Percentiles rank a stretch among this genome's conserved stretches.
Evolutionary conservation across 129 eudicot species (phyloP).

Genomic region (Smallanthus sonchifolius): DNA sequence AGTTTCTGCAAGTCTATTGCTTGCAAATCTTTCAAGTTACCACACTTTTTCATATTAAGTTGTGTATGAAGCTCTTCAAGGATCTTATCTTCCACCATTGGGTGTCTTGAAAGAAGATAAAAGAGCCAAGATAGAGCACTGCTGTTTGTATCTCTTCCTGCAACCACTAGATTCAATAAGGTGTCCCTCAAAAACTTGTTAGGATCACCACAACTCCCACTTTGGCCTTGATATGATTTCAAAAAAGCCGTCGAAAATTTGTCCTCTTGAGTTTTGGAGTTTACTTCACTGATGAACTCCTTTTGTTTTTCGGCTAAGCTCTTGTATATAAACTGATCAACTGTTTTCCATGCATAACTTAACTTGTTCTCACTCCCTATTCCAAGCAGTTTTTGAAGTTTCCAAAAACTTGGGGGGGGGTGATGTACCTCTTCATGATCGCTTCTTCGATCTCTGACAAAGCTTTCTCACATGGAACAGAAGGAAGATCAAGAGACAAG

Average conservation of each 20-base stretch:
- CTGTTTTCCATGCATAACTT: conserved; percentile 13
- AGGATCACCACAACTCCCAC: neutral
- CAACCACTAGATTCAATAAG: conserved; percentile 24
- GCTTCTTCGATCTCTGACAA: conserved; percentile 29
- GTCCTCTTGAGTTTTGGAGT: neutral
- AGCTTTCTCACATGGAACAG: conserved; percentile 32
- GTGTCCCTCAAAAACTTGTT: conserved; percentile 19
- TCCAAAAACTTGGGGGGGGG: conserved; percentile 37
- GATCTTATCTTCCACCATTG: conserved; percentile 23
- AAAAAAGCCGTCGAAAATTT: neutral
- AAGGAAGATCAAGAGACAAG: conserved; percentile 28
- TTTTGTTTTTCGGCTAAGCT: conserved; percentile 15
- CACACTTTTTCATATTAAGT: neutral
- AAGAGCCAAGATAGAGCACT: conserved; percentile 36
- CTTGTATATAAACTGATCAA: conserved; percentile 32
- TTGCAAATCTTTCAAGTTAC: neutral
- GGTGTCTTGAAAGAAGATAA: conserved; percentile 30
- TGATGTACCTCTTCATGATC: conserved; percentile 43
- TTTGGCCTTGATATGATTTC: neutral
- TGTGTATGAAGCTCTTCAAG: conserved; percentile 5
- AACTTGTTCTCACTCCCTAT: conserved; percentile 48
- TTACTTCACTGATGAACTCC: neutral
- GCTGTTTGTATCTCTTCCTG: conserved; percentile 40
- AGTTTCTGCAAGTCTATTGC: conserved; percentile 15
- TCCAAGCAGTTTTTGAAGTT: conserved; percentile 28